Evolutionary conservation across 163 green algal species (phyloP), one percentile per base, ranked within the genome.

Genomic region (Chlamydomonas reinhardtii): DNA sequence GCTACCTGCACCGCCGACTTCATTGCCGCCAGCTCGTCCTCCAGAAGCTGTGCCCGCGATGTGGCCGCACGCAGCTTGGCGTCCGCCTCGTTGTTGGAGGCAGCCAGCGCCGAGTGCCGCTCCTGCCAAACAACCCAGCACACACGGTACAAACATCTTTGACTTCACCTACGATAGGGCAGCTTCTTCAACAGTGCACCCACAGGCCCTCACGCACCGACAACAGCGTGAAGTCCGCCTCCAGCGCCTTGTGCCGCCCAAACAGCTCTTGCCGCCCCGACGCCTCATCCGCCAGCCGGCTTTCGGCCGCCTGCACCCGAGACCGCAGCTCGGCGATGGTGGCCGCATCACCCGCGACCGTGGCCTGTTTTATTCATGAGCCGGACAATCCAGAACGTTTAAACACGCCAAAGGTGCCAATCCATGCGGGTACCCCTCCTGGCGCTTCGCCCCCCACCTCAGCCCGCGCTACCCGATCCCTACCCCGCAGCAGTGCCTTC

Each of bases 311-410:
- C 34, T 85, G 62, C 62, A 82, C 8, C 16, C 89, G 77, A 2
- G 68, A 56, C 5, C 89, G 74, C 56, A 92, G 80, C 76, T 92
- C 89, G 0, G 84, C 62, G 4, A 90, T 83, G 3, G 84, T 72
- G 34, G 80, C 89, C 14, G 70, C 25, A 29, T 88, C 89, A 6
- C 78, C 84, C 12, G 89, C 75, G 0, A 88, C 69, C 22, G 72
- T 83, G 16, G 89, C 89, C 65, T 90, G 70, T 61, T 31, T 71
- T 32, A 37, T 11, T 31, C 19, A 68, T 11, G 61, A n/a, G n/a
- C n/a, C n/a, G n/a, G n/a, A n/a, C n/a, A n/a, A n/a, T n/a, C n/a
- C n/a, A n/a, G n/a, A n/a, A n/a, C n/a, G n/a, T n/a, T n/a, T n/a
- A n/a, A n/a, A n/a, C n/a, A n/a, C n/a, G n/a, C n/a, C n/a, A n/a